These are phyloP conservation scores for Calocybe gangraenosa DNA, from an alignment of 768 basidiomycete genomes.

Conservation along the genomic window DNA sequence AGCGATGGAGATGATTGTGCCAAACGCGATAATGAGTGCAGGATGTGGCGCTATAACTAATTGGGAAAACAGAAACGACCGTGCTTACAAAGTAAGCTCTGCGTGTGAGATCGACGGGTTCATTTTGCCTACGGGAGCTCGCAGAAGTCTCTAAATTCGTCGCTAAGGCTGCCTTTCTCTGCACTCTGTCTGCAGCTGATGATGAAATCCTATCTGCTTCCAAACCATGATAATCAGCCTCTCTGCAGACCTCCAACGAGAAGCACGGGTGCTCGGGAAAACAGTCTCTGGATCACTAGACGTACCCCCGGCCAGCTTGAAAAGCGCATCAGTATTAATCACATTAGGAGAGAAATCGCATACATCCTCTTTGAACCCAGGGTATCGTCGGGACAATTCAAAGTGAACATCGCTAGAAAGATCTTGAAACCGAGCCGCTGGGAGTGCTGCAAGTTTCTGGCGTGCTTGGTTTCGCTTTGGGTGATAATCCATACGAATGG, in stretches of 20 bases:
- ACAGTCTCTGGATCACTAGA: slow-evolving; percentile 77
- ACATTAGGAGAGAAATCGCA: slow-evolving; percentile 20
- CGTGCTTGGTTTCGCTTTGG: slow-evolving; percentile 98
- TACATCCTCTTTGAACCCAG: slow-evolving; percentile 91
- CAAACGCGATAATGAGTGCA: too few relatives aligned
- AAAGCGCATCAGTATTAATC: neutral
- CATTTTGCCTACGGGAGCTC: too few relatives aligned
- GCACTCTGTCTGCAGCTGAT: too few relatives aligned
- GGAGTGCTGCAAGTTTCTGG: slow-evolving; percentile 93
- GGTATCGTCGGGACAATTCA: slow-evolving; percentile 88
- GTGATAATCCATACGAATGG: slow-evolving; percentile 91
- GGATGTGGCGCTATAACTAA: too few relatives aligned
- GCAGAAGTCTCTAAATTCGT: too few relatives aligned
- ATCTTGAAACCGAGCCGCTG: slow-evolving; percentile 86
- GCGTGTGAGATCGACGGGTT: too few relatives aligned
- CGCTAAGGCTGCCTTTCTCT: too few relatives aligned
- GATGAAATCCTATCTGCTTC: too few relatives aligned
- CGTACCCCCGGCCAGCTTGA: slow-evolving; percentile 37
- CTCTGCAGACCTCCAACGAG: slow-evolving; percentile 49
- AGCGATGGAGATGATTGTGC: too few relatives aligned
- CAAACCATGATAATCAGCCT: too few relatives aligned
- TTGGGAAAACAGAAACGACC: too few relatives aligned
- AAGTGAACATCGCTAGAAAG: slow-evolving; percentile 95
- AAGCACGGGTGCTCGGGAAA: slow-evolving; percentile 45
- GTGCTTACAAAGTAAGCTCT: too few relatives aligned